Conservation (phyloP, 1,284 basidiomycete genomes). For the Cutaneotrichosporon daszewskae region DNA sequence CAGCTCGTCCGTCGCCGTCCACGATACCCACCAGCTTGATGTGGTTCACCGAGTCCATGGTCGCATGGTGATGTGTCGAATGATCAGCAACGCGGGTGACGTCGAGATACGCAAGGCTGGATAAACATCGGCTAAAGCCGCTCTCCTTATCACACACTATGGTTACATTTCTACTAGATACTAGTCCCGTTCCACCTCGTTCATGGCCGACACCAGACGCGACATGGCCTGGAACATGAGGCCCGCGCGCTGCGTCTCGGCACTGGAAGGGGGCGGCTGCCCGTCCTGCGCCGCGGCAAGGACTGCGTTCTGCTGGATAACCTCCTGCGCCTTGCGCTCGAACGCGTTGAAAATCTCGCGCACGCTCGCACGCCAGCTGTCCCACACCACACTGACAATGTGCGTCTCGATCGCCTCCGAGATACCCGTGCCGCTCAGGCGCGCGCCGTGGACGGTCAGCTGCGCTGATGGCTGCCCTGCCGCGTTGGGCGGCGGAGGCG, state of each 20-base stretch:
- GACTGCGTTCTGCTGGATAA: constrained; percentile 33
- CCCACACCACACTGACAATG: constrained; percentile 47
- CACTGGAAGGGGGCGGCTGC: constrained; percentile 15
- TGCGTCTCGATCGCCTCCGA: constrained; percentile 46
- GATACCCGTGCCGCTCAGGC: constrained; percentile 41
- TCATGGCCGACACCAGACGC: constrained; percentile 45
- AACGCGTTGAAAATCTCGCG: constrained; percentile 43
- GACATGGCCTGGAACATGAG: constrained; percentile 45
- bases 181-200: constrained; percentile 41
- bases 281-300: constrained; percentile 9
- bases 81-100: too few species aligned
- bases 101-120: too few species aligned
- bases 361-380: constrained; percentile 44
- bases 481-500: constrained; percentile 33
- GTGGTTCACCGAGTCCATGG: constrained; percentile 29
- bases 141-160: too few species aligned
- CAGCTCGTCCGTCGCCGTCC: neutral
- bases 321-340: constrained; percentile 42
- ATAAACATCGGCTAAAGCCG: too few species aligned
- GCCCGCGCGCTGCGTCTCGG: constrained; percentile 44
- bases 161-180: constrained; percentile 3
- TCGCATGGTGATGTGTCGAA: constrained; percentile 7
- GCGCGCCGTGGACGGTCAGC: constrained; percentile 42
- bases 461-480: constrained; percentile 34
- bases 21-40: constrained; percentile 20